phyloP scores from a whole-genome alignment of 495 filamentous ascomycete genomes.

The Hyaloscypha hepaticicola region DNA sequence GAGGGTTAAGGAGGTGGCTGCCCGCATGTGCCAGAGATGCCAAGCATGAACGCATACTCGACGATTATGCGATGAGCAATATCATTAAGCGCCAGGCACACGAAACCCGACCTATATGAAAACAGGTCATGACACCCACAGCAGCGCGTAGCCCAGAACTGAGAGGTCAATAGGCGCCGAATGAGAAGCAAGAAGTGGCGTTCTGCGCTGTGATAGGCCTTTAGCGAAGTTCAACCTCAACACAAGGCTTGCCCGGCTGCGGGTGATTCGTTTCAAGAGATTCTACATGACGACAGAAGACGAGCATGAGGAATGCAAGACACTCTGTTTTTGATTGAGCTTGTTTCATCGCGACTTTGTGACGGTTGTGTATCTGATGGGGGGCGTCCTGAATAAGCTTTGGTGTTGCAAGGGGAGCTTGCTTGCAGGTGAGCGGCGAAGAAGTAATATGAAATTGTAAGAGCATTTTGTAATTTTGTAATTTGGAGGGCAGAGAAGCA shows the following conservation, averaged over 20 bases:
- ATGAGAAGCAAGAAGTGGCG: slow-evolving; percentile 17
- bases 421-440: neutral
- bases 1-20: neutral
- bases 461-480: neutral
- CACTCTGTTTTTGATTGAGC: slow-evolving; percentile 4
- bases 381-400: neutral
- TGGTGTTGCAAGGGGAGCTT: neutral
- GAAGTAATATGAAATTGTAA: neutral
- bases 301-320: neutral
- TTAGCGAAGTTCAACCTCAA: neutral
- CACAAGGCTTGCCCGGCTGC: neutral
- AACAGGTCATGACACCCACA: slow-evolving; percentile 25
- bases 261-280: slow-evolving; percentile 13
- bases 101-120: slow-evolving; percentile 21
- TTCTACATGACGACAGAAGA: slow-evolving; percentile 11
- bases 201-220: slow-evolving; percentile 15
- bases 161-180: slow-evolving; percentile 22
- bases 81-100: slow-evolving; percentile 30
- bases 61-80: neutral
- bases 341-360: slow-evolving; percentile 2
- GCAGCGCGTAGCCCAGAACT: slow-evolving; percentile 12
- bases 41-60: neutral
- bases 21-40: neutral
- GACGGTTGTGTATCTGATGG: slow-evolving; percentile 7
- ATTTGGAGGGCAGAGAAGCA: slow-evolving; percentile 7